Conservation (phyloP, 768 basidiomycete genomes). For the Lentinula detonsa region DNA sequence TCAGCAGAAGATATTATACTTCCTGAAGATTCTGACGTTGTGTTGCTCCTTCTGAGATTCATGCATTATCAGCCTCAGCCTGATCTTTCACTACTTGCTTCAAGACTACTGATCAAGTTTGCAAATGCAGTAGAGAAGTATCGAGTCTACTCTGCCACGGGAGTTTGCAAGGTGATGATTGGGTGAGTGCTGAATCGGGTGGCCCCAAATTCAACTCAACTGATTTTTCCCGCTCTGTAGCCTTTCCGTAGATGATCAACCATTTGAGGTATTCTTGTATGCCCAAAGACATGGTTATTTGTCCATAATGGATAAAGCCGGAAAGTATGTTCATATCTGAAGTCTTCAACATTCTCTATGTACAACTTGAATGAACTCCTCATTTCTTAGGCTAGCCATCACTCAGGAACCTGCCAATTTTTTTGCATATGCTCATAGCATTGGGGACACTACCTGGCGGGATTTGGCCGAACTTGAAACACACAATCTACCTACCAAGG, state of each 20-base stretch:
- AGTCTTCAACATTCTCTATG: background rate
- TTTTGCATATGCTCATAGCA: slow-evolving; percentile 3
- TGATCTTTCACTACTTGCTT: background rate
- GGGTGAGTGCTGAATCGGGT: background rate
- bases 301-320: slow-evolving; percentile 1
- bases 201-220: background rate
- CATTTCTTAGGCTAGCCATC: background rate
- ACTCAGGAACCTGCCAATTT: slow-evolving; percentile 2
- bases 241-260: background rate
- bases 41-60: slow-evolving; percentile 3
- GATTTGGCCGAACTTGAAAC: background rate
- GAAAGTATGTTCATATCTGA: background rate
- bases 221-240: background rate
- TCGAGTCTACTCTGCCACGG: background rate
- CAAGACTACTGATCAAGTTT: background rate
- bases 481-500: background rate
- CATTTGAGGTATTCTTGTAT: slow-evolving; percentile 1
- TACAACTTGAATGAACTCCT: background rate
- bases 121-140: slow-evolving; percentile 9
- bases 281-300: background rate
- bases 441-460: background rate
- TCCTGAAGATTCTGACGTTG: background rate
- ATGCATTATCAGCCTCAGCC: slow-evolving; percentile 6
- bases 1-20: background rate
- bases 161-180: background rate